Evolutionary conservation across 2,329 filamentous ascomycete species (phyloP), one percentile per base, ranked within the genome.

Genomic region (Hymenoscyphus albidus): DNA sequence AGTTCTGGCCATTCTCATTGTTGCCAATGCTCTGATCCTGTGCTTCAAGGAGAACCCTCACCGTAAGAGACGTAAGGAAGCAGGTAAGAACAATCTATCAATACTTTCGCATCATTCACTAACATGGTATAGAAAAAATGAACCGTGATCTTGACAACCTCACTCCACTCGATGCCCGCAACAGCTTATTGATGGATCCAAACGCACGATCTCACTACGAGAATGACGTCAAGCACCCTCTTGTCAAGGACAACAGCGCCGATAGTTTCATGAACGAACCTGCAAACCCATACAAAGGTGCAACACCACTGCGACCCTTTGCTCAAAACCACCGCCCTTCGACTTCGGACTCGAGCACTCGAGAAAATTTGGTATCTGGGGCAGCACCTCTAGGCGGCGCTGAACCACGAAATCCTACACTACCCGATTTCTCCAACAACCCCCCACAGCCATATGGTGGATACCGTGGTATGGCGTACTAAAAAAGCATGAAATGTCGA

Each of bases 11-110:
- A 90, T 98, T 61, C 82, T 98, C 38, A 96, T 99, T 71, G 85
- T 85, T 12, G 91, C 93, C 80, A 98, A 98, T 74, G 92, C 92
- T 58, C 86, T 97, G 74, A 90, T 92, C 71, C 84, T 88, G 61
- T 93, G 88, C 78, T 88, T 87, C 83, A 90, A 90, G 76, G 86
- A 93, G 79, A 98, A 98, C 80, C 93, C 94, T 3, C 94, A 98
- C 78, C 88, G 90, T 69, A 89, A 89, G 83, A 88, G 88, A 74
- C 88, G 92, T 78, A 96, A 96, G 85, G 91, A 94, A 79, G 87
- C 92, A 77, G 92, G 92, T 92, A 90, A 85, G 88, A 81, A 62
- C 56, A 4, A 22, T n/a, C n/a, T 12, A 40, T 27, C 7, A 5
- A 16, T 31, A 10, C 31, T 55, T 78, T 59, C 27, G 54, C 31